Conservation (phyloP, 371 early-diverging fungal species). For the Mortierella sp. region DNA sequence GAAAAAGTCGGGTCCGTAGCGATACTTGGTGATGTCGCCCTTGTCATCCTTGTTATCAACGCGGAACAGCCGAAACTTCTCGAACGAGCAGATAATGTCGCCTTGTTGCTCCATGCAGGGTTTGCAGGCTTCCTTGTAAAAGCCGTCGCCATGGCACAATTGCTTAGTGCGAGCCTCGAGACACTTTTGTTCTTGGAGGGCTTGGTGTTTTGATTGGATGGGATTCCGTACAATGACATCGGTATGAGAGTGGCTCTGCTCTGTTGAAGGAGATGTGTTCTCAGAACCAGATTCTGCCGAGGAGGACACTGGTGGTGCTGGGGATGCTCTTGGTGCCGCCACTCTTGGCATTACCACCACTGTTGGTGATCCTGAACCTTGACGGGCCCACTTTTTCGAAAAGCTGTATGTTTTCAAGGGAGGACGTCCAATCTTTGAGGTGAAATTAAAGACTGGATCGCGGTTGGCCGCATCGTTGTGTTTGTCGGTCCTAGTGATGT, state of each 20-base stretch:
- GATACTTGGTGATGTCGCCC: background rate
- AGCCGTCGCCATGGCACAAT: too few relatives aligned
- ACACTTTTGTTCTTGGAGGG: background rate
- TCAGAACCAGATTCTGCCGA: background rate
- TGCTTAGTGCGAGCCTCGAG: background rate
- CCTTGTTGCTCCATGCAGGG: background rate
- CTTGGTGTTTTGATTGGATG: background rate
- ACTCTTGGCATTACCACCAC: background rate
- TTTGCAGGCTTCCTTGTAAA: background rate
- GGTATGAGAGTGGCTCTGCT: background rate
- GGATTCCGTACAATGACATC: background rate
- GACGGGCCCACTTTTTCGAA: background rate
- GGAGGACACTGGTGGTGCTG: background rate
- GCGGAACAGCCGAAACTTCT: background rate
- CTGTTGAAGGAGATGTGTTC: background rate
- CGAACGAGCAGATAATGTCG: background rate
- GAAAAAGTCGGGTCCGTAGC: slow-evolving; percentile 13
- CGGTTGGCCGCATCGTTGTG: too few relatives aligned
- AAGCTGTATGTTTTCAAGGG: too few relatives aligned
- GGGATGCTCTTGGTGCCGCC: background rate
- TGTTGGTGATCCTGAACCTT: background rate
- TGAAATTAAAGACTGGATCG: too few relatives aligned
- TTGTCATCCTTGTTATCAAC: background rate
- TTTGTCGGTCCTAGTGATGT: too few relatives aligned
- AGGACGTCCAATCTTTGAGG: too few relatives aligned